Base-by-base conservation (phyloP, 2,329 filamentous ascomycete species). In the Daldinia sp. region DNA sequence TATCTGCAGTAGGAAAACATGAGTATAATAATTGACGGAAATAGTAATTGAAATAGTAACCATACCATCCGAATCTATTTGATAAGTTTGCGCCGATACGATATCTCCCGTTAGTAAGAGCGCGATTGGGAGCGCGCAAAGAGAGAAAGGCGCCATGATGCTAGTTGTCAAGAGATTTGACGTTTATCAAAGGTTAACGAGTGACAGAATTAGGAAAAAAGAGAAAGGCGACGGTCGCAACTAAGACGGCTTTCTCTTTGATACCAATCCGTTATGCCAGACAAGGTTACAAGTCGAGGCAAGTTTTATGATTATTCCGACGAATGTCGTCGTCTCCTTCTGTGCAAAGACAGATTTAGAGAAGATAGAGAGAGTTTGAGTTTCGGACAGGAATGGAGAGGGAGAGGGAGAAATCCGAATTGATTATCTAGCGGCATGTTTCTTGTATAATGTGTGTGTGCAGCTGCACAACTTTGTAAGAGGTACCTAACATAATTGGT, bases 1-100 rank as follows among this genome's bases (percentile, higher is more conserved):
- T 83, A 63, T 84, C 79, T 53, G 86, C 28, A 20, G 13, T 33
- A 23, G n/a, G 26, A 1, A 51, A 28, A n/a, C 13, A 55, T 74
- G 48, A 75, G 68, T 28, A 46, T 23, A 2, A n/a, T 9, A 6
- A 1, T 20, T 26, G 9, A 18, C 26, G 10, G 12, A 9, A 18
- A 20, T 28, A 30, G 9, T 0, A 4, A 4, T 7, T 4, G 28
- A 56, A 37, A 41, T 20, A 33, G 23, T 18, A 61, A 26, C 50
- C 67, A 42, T 74, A 77, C 75, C 71, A 62, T 65, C 63, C 4
- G 70, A 71, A 48, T 74, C 73, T 53, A 76, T 71, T 13, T 73
- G 70, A 54, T 71, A 73, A 13, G 41, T 33, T 48, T 71, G 68
- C 9, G 65, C 68, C 6, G 60, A 71, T 18, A 62, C 63, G 6